Evolutionary conservation across 495 filamentous ascomycete genomes (phyloP).

Genomic region (Podospora conica): DNA sequence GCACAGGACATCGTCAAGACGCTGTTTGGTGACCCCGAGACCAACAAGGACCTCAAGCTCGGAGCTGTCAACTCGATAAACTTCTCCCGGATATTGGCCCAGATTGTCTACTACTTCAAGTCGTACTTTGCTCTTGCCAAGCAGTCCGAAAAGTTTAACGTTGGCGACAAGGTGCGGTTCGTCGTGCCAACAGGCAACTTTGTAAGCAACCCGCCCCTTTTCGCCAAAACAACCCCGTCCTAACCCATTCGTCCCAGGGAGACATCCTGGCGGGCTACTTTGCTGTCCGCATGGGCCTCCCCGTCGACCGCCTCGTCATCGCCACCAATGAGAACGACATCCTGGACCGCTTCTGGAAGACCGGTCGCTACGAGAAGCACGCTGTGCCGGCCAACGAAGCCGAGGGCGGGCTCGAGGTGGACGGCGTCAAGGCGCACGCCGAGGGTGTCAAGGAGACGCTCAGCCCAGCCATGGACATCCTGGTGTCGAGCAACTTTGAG

Average conservation of each 20-base stretch:
- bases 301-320: constrained; percentile 73
- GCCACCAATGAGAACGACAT: constrained; percentile 95
- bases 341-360: constrained; percentile 76
- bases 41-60: constrained; percentile 67
- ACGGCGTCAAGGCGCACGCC: constrained; percentile 60
- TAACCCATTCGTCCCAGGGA: constrained; percentile 22
- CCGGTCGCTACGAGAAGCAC: constrained; percentile 74
- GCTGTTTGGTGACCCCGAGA: constrained; percentile 73
- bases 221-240: neutral
- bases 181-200: constrained; percentile 93
- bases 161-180: constrained; percentile 61
- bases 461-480: constrained; percentile 74
- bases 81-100: constrained; percentile 83
- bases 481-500: constrained; percentile 94
- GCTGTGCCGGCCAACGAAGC: constrained; percentile 48
- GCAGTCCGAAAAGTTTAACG: constrained; percentile 42
- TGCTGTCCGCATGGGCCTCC: constrained; percentile 84
- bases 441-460: constrained; percentile 48
- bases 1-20: constrained; percentile 82
- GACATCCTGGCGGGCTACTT: constrained; percentile 92
- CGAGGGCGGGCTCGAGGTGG: constrained; percentile 50
- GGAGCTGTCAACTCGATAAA: constrained; percentile 90
- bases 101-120: constrained; percentile 89
- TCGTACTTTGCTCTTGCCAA: constrained; percentile 74
- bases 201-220: constrained; percentile 24